phyloP scores from a whole-genome alignment of 177 flowering plant genomes.

The Vitis hybrid region DNA sequence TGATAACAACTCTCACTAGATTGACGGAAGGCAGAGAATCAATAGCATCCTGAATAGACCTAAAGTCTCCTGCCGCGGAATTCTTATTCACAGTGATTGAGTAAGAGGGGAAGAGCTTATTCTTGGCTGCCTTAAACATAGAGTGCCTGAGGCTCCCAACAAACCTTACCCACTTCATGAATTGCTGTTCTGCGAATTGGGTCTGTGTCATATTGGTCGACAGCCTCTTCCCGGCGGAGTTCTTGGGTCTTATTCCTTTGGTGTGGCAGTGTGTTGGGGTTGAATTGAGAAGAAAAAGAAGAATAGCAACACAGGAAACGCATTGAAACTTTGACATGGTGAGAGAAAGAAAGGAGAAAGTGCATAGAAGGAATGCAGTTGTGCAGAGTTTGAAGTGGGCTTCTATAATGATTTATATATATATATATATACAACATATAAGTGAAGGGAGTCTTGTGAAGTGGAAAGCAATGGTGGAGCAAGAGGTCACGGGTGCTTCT shows the following conservation, averaged over 20 bases:
- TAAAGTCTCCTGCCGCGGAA: slow-evolving; percentile 72
- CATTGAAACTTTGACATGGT: slow-evolving; percentile 31
- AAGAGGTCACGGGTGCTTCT: slow-evolving; percentile 65
- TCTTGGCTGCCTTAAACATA: slow-evolving; percentile 63
- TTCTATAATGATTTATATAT: too few relatives aligned
- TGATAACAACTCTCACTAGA: slow-evolving; percentile 79
- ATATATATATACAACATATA: too few relatives aligned
- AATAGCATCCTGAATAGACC: slow-evolving; percentile 80
- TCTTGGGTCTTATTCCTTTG: slow-evolving; percentile 44
- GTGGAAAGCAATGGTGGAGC: slow-evolving; percentile 27
- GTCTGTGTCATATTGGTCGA: slow-evolving; percentile 43
- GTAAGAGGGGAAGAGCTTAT: slow-evolving; percentile 80
- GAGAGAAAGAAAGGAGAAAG: not conserved
- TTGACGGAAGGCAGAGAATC: slow-evolving; percentile 85
- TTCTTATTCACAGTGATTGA: slow-evolving; percentile 64
- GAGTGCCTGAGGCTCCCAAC: slow-evolving; percentile 83
- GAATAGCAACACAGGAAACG: slow-evolving; percentile 17
- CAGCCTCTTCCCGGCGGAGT: slow-evolving; percentile 16
- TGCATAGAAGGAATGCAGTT: too few relatives aligned
- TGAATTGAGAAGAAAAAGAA: slow-evolving; percentile 38
- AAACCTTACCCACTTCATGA: slow-evolving; percentile 91
- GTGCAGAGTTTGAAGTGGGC: too few relatives aligned
- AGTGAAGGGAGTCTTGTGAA: not conserved
- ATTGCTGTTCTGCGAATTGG: slow-evolving; percentile 70
- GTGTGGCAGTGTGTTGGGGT: slow-evolving; percentile 40